Conservation (phyloP, 1,284 basidiomycete species). For the Vanrija pseudolonga region DNA sequence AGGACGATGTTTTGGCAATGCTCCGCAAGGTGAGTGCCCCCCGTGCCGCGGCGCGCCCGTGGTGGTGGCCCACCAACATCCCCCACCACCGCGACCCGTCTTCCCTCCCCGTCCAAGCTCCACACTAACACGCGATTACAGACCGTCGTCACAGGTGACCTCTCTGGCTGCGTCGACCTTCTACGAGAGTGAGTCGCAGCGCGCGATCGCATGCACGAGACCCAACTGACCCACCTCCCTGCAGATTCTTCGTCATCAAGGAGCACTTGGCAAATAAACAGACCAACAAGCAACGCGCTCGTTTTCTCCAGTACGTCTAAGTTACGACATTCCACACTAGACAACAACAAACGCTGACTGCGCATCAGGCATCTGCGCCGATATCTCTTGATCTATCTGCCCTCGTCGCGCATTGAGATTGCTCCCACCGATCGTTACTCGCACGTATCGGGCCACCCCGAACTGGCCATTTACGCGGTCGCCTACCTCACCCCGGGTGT, state of each 20-base stretch:
- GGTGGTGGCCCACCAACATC: too few species aligned
- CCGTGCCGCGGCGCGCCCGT: background rate
- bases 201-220: too few species aligned
- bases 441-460: slow-evolving; percentile 37
- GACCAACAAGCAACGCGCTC: slow-evolving; percentile 29
- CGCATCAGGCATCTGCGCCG: slow-evolving; percentile 36
- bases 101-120: background rate
- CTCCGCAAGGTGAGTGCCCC: slow-evolving; percentile 29
- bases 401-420: slow-evolving; percentile 44
- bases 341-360: slow-evolving; percentile 6
- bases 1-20: slow-evolving; percentile 35
- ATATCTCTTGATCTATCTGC: slow-evolving; percentile 38
- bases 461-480: slow-evolving; percentile 46
- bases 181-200: slow-evolving; percentile 28
- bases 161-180: slow-evolving; percentile 22
- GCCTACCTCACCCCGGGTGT: slow-evolving; percentile 25
- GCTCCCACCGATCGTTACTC: slow-evolving; percentile 42
- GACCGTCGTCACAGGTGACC: slow-evolving; percentile 27
- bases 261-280: slow-evolving; percentile 33
- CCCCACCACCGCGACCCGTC: background rate
- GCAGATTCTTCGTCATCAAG: slow-evolving; percentile 34
- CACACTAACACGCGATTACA: background rate
- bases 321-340: background rate
- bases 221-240: too few species aligned
- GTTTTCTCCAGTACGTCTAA: slow-evolving; percentile 29